Evolutionary conservation across 1,284 basidiomycete genomes (phyloP), one percentile per base, ranked within the genome.

Genomic region (Naganishia sp.): DNA sequence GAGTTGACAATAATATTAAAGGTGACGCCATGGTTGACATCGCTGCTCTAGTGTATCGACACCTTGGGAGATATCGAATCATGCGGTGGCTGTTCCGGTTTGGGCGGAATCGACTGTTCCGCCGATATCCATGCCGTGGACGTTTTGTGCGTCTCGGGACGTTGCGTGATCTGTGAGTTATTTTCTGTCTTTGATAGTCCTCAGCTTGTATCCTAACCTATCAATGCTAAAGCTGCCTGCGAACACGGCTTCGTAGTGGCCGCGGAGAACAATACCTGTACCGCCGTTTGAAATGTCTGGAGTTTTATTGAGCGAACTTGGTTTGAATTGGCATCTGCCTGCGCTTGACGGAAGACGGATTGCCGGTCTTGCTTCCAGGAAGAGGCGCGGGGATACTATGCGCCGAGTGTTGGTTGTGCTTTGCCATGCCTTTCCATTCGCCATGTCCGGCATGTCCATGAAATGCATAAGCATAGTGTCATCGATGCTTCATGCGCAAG

Each of bases 261-360:
- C n/a, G 36, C n/a, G 9, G n/a, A 52, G 36, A 61, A 61, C 48
- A 61, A 61, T 16, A 61, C 59, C n/a, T 61, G 59, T 36, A 15
- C 50, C 3, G 46, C 59, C 7, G 18, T 23, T 9, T 57, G 43
- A 54, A 11, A 36, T 36, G 6, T 36, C 36, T 36, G 6, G 0
- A 36, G 11, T 36, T 6, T 6, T 6, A 36, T 36, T 36, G 36
- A 6, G 11, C 36, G 6, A 36, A 36, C 6, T 6, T 36, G 21
- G 21, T 21, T 21, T 21, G 21, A 21, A 21, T 21, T 21, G 21
- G 21, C 21, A 21, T 21, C 21, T 21, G 21, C 21, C 21, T 21
- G 21, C 21, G 21, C 21, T 21, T 21, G 21, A 21, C 21, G 21
- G 21, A 21, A 21, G 21, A 21, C 21, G 21, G 21, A 21, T 21